Evolutionary conservation across 2,329 filamentous ascomycete genomes (phyloP).

Genomic region (Ophiocordyceps sinensis): DNA sequence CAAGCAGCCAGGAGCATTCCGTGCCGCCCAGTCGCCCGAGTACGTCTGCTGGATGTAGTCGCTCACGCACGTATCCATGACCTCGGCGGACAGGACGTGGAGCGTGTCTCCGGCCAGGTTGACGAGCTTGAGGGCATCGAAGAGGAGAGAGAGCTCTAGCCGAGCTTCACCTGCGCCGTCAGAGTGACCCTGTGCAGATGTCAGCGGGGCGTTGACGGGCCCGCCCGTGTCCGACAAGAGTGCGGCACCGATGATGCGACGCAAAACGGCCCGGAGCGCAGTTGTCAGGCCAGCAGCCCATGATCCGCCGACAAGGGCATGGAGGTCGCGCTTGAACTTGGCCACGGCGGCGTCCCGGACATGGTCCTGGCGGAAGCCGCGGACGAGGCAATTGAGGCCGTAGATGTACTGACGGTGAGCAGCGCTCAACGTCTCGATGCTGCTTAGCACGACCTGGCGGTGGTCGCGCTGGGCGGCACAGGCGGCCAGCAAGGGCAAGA

Average conservation of each 20-base stretch:
- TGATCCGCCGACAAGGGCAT: slow-evolving; percentile 51
- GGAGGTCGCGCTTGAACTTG: slow-evolving; percentile 46
- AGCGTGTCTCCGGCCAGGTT: slow-evolving; percentile 56
- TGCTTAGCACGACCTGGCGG: slow-evolving; percentile 33
- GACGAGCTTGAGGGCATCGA: slow-evolving; percentile 46
- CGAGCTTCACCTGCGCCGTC: slow-evolving; percentile 23
- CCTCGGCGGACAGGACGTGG: slow-evolving; percentile 56
- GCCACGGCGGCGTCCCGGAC: slow-evolving; percentile 22
- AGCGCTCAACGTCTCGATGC: slow-evolving; percentile 43
- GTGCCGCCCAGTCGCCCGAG: slow-evolving; percentile 42
- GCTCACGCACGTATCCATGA: slow-evolving; percentile 52
- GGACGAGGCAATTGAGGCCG: slow-evolving; percentile 35
- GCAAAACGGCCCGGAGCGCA: slow-evolving; percentile 40
- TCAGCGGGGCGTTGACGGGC: too few species aligned
- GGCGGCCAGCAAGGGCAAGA: slow-evolving; percentile 38
- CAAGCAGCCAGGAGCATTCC: slow-evolving; percentile 30
- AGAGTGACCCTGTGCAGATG: slow-evolving; percentile 8
- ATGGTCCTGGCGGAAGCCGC: slow-evolving; percentile 26
- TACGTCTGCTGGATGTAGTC: slow-evolving; percentile 48
- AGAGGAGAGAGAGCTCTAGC: slow-evolving; percentile 37
- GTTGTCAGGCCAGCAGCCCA: slow-evolving; percentile 36
- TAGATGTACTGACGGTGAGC: slow-evolving; percentile 43
- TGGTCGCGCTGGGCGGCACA: slow-evolving; percentile 28
- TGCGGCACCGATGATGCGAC: slow-evolving; percentile 33
- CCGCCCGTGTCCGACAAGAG: slow-evolving; percentile 13